Conservation (phyloP, 306 rosid genomes). For the Vigna nakashimae region DNA sequence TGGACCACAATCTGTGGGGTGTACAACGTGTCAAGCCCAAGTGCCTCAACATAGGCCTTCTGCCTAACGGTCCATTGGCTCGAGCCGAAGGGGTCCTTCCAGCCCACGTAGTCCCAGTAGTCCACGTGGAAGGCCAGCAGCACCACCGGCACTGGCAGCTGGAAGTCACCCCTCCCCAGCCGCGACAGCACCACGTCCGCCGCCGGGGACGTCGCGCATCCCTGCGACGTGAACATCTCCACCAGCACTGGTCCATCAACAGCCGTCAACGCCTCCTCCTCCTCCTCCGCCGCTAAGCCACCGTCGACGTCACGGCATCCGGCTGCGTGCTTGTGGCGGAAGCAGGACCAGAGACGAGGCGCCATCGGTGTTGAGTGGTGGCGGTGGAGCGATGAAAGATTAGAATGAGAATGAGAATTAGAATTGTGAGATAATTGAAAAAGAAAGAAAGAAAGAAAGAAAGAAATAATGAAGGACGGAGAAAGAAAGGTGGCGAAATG, state of each 20-base stretch:
- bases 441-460: neutral
- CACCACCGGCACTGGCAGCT: constrained; percentile 65
- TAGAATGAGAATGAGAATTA: neutral
- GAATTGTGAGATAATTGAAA: neutral
- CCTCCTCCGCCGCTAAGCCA: neutral
- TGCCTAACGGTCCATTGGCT: constrained; percentile 89
- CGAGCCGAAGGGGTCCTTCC: constrained; percentile 92
- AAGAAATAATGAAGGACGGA: constrained; percentile 31
- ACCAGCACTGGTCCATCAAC: constrained; percentile 83
- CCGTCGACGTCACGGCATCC: neutral
- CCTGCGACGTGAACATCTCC: constrained; percentile 94
- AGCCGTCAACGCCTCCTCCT: constrained; percentile 47
- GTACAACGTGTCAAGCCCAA: constrained; percentile 72
- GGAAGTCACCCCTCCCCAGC: constrained; percentile 89
- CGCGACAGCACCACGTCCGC: constrained; percentile 81
- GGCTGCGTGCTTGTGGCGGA: constrained; percentile 47
- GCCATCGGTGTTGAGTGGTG: constrained; percentile 52
- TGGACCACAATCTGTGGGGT: constrained; percentile 88
- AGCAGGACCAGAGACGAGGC: constrained; percentile 73
- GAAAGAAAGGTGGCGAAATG: constrained; percentile 66
- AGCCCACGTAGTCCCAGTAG: constrained; percentile 93
- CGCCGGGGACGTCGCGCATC: constrained; percentile 76
- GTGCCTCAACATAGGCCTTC: constrained; percentile 76
- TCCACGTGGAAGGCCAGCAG: constrained; percentile 84
- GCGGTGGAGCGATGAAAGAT: neutral